phyloP scores from a whole-genome alignment of 257 asterid genomes.

The Nemophila menziesii region DNA sequence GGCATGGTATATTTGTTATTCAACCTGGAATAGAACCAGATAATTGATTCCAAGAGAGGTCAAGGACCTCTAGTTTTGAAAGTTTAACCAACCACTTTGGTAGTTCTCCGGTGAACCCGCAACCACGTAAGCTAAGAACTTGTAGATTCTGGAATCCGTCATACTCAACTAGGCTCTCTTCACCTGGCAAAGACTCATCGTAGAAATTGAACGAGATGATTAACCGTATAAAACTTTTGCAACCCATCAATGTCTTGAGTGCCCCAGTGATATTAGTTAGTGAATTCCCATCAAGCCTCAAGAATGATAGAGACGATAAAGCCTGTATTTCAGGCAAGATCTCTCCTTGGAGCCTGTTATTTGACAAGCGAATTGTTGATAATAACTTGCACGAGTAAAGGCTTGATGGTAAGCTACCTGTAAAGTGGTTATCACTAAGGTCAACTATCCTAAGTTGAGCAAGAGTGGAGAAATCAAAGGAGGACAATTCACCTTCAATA shows the following conservation, averaged over 20 bases:
- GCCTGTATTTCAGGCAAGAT: slow-evolving; percentile 1
- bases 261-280: slow-evolving; percentile 53
- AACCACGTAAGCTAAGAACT: too few species aligned
- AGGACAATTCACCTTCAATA: slow-evolving; percentile 1
- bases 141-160: too few species aligned
- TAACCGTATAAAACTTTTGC: slow-evolving; percentile 56
- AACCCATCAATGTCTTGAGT: slow-evolving; percentile 41
- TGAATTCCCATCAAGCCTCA: neutral
- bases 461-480: neutral
- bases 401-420: neutral
- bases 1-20: slow-evolving; percentile 19
- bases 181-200: slow-evolving; percentile 47
- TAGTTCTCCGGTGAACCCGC: too few species aligned
- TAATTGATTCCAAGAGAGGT: too few species aligned
- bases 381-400: slow-evolving; percentile 4
- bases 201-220: slow-evolving; percentile 62
- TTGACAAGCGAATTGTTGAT: slow-evolving; percentile 1
- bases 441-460: neutral
- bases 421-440: slow-evolving; percentile 1
- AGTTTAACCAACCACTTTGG: too few species aligned
- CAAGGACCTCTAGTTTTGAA: too few species aligned
- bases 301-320: slow-evolving; percentile 3
- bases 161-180: slow-evolving; percentile 11
- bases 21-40: slow-evolving; percentile 44
- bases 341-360: neutral